Evolutionary conservation across 2,329 filamentous ascomycete species (phyloP).

Genomic region (Atkinsonella hypoxylon): DNA sequence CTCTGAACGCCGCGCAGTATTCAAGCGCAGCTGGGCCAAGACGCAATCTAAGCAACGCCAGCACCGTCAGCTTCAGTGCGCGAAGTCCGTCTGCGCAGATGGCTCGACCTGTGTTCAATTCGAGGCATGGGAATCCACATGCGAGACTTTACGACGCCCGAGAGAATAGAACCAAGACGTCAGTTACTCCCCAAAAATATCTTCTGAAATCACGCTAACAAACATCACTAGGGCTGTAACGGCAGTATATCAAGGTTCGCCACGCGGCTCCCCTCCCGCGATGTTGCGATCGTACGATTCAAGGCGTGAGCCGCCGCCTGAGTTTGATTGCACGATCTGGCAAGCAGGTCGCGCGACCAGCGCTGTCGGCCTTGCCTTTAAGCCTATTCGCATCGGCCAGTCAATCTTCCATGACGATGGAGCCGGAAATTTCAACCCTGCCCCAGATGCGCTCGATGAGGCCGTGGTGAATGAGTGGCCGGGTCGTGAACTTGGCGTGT

Average conservation of each 20-base stretch:
- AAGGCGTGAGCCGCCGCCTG: slow-evolving; percentile 75
- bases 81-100: slow-evolving; percentile 47
- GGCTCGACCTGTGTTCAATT: slow-evolving; percentile 37
- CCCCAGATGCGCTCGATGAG: slow-evolving; percentile 77
- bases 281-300: slow-evolving; percentile 92
- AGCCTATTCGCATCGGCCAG: slow-evolving; percentile 87
- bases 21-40: slow-evolving; percentile 34
- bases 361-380: slow-evolving; percentile 86
- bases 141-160: slow-evolving; percentile 79
- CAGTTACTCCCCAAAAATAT: slow-evolving; percentile 24
- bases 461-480: slow-evolving; percentile 91
- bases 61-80: slow-evolving; percentile 68
- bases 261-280: slow-evolving; percentile 53
- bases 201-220: neutral
- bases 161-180: slow-evolving; percentile 85
- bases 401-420: slow-evolving; percentile 92
- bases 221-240: slow-evolving; percentile 59
- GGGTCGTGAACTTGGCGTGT: slow-evolving; percentile 80
- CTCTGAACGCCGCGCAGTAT: slow-evolving; percentile 27
- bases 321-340: slow-evolving; percentile 94
- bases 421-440: slow-evolving; percentile 80
- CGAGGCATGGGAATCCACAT: slow-evolving; percentile 68
- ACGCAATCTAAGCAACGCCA: slow-evolving; percentile 67
- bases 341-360: slow-evolving; percentile 91
- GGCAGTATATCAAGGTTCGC: slow-evolving; percentile 77